Base-by-base conservation (phyloP, 2,329 filamentous ascomycete species). In the Rhinocladiella similis region DNA sequence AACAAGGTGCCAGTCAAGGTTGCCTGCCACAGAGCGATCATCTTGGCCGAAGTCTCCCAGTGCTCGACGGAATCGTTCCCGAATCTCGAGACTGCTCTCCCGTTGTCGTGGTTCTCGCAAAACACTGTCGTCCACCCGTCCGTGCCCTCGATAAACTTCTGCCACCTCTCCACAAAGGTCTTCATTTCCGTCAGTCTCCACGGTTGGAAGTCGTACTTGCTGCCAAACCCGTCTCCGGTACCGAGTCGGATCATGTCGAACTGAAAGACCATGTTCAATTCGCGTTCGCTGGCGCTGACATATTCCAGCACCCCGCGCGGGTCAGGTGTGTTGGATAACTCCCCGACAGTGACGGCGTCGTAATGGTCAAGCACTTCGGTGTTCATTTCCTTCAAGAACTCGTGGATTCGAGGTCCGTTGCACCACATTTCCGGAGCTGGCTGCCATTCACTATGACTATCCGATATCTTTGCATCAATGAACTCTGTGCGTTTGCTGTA, bases 241-340 rank as follows among this genome's bases (percentile, higher is more conserved):
- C 43, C 50, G 9, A 56, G 50, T 3, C 39, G 75, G 13, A 83
- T 74, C 55, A 57, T 36, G 25, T 88, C 86, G 66, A 89, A 89
- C 63, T 88, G 83, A 70, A 90, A 89, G 38, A 88, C 85, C 86
- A 89, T 89, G 67, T 82, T 84, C 45, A 89, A 70, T 46, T 60
- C 66, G 87, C 83, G 35, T 78, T 76, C 14, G 2, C 16, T 43
- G 13, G 47, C 53, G 7, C 35, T 3, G 75, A 77, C 3, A 88
- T 84, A 7, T 74, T 76, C 13, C 73, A 74, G 2, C 83, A 66
- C 74, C 53, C 82, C 77, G 5, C 78, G 68, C 9, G 73, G 72
- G 50, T 77, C 77, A 4, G 53, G 47, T 10, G 70, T 71, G 1
- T 77, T 71, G 50, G 71, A 73, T 1, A 82, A 81, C 81, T 85